phyloP scores from a whole-genome alignment of 257 asterid species.

The Plantago elongata region DNA sequence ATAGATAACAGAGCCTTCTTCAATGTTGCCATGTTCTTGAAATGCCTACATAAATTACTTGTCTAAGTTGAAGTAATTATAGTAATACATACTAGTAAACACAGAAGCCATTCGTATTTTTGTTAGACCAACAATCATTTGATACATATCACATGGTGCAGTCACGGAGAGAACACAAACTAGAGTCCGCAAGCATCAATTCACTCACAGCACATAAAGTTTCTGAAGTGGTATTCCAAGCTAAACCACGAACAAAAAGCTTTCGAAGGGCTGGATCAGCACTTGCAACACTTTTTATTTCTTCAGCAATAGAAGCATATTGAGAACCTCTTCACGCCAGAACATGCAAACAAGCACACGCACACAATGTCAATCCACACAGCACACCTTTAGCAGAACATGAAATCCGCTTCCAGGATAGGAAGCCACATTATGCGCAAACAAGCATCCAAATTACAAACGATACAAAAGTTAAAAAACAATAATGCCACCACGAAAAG shows the following conservation, averaged over 20 bases:
- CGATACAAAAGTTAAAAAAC: slow-evolving; percentile 7
- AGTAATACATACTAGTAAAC: slow-evolving; percentile 4
- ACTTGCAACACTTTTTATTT: slow-evolving; percentile 87
- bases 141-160: slow-evolving; percentile 18
- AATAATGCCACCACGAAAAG: not conserved
- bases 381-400: slow-evolving; percentile 32
- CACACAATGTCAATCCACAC: slow-evolving; percentile 70
- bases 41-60: slow-evolving; percentile 53
- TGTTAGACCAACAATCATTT: slow-evolving; percentile 11
- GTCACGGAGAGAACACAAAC: slow-evolving; percentile 30
- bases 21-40: slow-evolving; percentile 75
- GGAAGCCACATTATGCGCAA: slow-evolving; percentile 22
- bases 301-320: slow-evolving; percentile 89
- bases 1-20: slow-evolving; percentile 74
- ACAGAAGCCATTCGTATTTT: slow-evolving; percentile 1
- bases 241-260: slow-evolving; percentile 98
- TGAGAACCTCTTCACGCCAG: slow-evolving; percentile 85
- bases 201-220: slow-evolving; percentile 97
- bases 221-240: slow-evolving; percentile 89
- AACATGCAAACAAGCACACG: slow-evolving; percentile 95
- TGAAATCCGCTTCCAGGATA: slow-evolving; percentile 23
- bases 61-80: slow-evolving; percentile 13
- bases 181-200: slow-evolving; percentile 50
- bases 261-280: slow-evolving; percentile 97
- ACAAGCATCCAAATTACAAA: slow-evolving; percentile 26